These are phyloP conservation scores for Ceratocystis papillata DNA, from an alignment of 2,329 filamentous ascomycete species.

Conservation along the genomic window DNA sequence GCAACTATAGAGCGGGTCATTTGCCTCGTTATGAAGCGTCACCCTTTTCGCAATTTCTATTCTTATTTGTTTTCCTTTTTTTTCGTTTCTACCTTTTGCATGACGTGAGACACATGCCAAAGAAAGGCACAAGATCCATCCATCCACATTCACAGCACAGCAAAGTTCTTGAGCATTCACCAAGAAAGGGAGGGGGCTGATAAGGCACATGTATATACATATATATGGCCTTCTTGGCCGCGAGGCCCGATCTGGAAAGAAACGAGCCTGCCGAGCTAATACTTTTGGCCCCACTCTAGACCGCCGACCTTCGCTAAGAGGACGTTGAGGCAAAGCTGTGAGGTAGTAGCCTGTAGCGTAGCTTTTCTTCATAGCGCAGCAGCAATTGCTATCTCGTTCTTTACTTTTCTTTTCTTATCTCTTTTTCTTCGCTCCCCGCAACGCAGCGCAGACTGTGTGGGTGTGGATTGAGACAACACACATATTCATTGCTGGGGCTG, in stretches of 20 bases:
- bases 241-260: no score
- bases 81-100: background rate
- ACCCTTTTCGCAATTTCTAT: background rate
- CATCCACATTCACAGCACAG: background rate
- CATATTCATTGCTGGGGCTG: no score
- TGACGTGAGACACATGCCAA: background rate
- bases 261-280: background rate
- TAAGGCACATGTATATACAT: background rate
- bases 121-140: background rate
- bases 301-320: background rate
- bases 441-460: no score
- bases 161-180: background rate
- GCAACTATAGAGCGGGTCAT: no score
- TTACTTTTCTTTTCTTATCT: no score
- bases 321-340: no score
- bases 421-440: no score
- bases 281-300: constrained; percentile 8
- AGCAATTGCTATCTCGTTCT: no score
- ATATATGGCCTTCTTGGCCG: background rate
- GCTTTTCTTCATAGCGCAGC: no score
- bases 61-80: background rate
- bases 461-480: no score
- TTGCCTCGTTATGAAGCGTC: no score
- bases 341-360: no score
- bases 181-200: background rate